Evolutionary conservation across 768 basidiomycete species (phyloP).

Genomic region (Lentinus tigrinus): DNA sequence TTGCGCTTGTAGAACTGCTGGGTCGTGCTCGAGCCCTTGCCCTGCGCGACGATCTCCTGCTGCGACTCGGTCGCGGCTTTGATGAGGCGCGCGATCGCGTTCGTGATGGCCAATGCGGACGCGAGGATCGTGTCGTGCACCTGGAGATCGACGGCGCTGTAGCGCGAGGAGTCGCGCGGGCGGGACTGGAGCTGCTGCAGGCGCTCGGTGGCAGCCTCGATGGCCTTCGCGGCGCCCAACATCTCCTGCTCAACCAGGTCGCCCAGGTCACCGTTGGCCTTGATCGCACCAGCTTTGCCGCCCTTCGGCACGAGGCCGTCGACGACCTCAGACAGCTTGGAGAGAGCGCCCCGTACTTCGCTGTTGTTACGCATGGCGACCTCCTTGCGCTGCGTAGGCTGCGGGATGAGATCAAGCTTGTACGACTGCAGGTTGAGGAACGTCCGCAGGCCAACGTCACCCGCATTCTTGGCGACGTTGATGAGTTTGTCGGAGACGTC

Average conservation of each 20-base stretch:
- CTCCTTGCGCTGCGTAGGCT: constrained; percentile 69
- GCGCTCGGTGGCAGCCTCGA: constrained; percentile 88
- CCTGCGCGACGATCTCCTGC: constrained; percentile 95
- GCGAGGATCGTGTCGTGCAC: constrained; percentile 97
- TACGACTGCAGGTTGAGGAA: constrained; percentile 97
- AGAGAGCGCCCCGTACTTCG: constrained; percentile 77
- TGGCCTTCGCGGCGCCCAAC: constrained; percentile 88
- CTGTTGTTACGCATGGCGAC: constrained; percentile 88
- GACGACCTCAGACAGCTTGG: constrained; percentile 83
- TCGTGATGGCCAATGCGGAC: constrained; percentile 93
- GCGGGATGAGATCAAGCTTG: constrained; percentile 80
- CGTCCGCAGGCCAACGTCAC: constrained; percentile 86
- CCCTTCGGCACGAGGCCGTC: constrained; percentile 87
- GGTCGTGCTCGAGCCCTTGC: constrained; percentile 85
- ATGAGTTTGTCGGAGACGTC: constrained; percentile 92
- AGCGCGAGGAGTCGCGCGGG: constrained; percentile 83
- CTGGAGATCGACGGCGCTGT: constrained; percentile 89
- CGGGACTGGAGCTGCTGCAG: constrained; percentile 90
- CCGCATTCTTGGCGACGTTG: constrained; percentile 77
- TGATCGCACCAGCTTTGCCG: constrained; percentile 63
- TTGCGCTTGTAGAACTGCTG: constrained; percentile 99
- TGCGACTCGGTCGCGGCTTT: constrained; percentile 97
- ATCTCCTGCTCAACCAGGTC: constrained; percentile 97
- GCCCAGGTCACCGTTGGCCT: constrained; percentile 89
- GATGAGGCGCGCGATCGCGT: constrained; percentile 91